Evolutionary conservation across 2,329 filamentous ascomycete genomes (phyloP).

Genomic region (Claviceps capensis): DNA sequence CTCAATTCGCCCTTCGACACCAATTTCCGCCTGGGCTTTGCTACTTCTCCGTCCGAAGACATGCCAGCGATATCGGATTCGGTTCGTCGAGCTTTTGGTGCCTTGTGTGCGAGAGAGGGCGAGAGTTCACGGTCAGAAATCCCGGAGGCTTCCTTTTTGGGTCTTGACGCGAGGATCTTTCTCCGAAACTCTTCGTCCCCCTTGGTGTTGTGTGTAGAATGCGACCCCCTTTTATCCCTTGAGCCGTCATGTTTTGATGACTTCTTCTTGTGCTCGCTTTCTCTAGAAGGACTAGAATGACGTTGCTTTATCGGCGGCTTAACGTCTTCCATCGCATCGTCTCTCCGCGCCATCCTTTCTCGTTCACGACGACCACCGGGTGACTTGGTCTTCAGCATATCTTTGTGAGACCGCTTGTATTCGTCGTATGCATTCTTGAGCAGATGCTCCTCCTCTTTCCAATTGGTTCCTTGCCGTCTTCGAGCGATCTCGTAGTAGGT

Average conservation of each 20-base stretch:
- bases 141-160: constrained; percentile 40
- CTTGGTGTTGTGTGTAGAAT: constrained; percentile 26
- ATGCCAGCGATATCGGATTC: constrained; percentile 39
- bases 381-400: constrained; percentile 34
- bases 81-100: constrained; percentile 34
- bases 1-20: constrained; percentile 50
- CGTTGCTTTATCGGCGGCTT: constrained; percentile 29
- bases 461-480: constrained; percentile 70
- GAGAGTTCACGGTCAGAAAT: constrained; percentile 41
- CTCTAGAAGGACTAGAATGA: constrained; percentile 34
- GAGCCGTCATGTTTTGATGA: constrained; percentile 27
- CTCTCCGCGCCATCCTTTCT: constrained; percentile 26
- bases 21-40: constrained; percentile 48
- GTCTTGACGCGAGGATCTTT: constrained; percentile 33
- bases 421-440: constrained; percentile 64
- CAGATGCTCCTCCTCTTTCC: constrained; percentile 76
- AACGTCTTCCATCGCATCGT: constrained; percentile 31
- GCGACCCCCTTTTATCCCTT: constrained; percentile 34
- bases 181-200: constrained; percentile 36
- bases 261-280: constrained; percentile 32
- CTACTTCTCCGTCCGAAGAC: constrained; percentile 42
- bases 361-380: constrained; percentile 29
- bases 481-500: constrained; percentile 81
- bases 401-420: constrained; percentile 39
- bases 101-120: constrained; percentile 32